phyloP scores from a whole-genome alignment of 176 grass and related monocot species.

The Oryza rufipogon region DNA sequence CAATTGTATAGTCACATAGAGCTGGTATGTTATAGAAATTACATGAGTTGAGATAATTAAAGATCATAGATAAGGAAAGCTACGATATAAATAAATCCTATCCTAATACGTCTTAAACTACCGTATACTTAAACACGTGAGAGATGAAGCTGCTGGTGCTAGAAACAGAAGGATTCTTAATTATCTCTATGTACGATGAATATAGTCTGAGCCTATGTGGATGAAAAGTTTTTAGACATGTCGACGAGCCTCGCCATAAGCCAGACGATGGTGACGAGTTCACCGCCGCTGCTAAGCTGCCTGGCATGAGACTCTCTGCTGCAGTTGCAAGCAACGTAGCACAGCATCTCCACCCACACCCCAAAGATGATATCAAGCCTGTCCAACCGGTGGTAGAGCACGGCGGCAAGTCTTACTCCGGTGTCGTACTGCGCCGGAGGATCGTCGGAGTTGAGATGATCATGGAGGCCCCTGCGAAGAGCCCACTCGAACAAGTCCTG shows the following conservation, averaged over 20 bases:
- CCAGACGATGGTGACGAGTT: slow-evolving; percentile 43
- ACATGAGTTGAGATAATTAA: too few species aligned
- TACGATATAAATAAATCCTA: too few species aligned
- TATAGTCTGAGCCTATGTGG: too few species aligned
- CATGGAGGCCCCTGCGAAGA: background rate
- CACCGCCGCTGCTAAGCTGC: slow-evolving; percentile 42
- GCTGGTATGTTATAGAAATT: too few species aligned
- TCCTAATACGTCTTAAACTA: too few species aligned
- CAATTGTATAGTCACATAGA: too few species aligned
- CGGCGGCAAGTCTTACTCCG: slow-evolving; percentile 4
- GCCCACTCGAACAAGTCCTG: background rate
- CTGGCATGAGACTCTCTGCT: slow-evolving; percentile 46
- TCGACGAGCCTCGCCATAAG: background rate
- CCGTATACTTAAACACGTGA: too few species aligned
- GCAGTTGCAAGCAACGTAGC: slow-evolving; percentile 34
- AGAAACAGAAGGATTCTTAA: too few species aligned
- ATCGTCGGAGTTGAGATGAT: background rate
- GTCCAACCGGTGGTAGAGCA: background rate
- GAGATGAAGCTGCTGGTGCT: too few species aligned
- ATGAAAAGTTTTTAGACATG: background rate
- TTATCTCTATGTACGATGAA: too few species aligned
- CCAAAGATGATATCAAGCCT: background rate
- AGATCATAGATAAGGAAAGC: too few species aligned
- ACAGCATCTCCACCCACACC: slow-evolving; percentile 44
- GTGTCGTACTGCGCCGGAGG: background rate